A percentile compares a stretch with the other conserved stretches of the same genome.
Conservation (phyloP, 2,329 filamentous ascomycete genomes). For the Verticillium zaregamsianum region DNA sequence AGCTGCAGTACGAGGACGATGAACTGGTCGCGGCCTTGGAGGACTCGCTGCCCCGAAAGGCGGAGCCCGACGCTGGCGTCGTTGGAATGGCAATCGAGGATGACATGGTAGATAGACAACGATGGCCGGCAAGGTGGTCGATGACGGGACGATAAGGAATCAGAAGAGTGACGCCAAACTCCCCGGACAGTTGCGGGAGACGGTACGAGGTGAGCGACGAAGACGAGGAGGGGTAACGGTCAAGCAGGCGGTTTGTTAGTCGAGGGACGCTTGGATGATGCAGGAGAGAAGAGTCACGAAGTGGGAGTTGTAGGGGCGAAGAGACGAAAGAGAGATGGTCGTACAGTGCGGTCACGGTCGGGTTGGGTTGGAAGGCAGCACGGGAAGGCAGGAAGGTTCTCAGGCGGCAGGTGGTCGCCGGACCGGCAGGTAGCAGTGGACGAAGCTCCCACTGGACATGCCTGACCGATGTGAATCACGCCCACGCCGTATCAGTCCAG, state of each 20-base stretch:
- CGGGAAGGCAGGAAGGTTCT: neutral
- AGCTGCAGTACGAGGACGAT: slow-evolving; percentile 52
- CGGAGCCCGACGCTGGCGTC: slow-evolving; percentile 27
- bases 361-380: slow-evolving; percentile 1
- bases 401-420: neutral
- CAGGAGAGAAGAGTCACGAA: neutral
- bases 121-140: neutral
- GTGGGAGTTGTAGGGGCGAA: neutral
- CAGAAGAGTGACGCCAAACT: neutral
- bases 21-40: slow-evolving; percentile 45
- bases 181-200: neutral
- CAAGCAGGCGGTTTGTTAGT: neutral
- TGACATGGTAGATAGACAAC: slow-evolving; percentile 43
- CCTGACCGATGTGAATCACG: slow-evolving; percentile 4
- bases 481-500: neutral
- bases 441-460: neutral
- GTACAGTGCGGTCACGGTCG: slow-evolving; percentile 3
- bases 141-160: neutral
- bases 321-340: slow-evolving; percentile 1
- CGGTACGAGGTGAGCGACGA: neutral
- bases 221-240: neutral
- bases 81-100: slow-evolving; percentile 67
- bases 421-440: neutral
- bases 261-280: neutral
- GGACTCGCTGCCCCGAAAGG: slow-evolving; percentile 25